Percentiles rank a stretch among this genome's conserved stretches.
Conservation (phyloP, 2,329 filamentous ascomycete species). For the Aspergillus sp. region DNA sequence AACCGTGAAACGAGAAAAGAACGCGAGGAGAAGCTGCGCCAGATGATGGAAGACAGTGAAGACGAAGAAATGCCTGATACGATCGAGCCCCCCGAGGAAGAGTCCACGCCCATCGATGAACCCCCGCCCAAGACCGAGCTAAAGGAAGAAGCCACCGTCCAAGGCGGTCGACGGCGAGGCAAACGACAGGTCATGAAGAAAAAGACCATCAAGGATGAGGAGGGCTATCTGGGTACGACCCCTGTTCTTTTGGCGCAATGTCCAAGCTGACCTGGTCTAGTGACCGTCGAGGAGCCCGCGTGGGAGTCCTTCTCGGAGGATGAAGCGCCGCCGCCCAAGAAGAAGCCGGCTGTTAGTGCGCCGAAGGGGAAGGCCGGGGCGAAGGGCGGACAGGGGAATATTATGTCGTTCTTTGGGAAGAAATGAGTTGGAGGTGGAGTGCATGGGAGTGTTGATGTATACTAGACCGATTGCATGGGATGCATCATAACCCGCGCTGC, state of each 20-base stretch:
- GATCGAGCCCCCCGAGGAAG: constrained; percentile 35
- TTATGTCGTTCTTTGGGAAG: constrained; percentile 91
- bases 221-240: constrained; percentile 79
- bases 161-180: constrained; percentile 69
- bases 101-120: constrained; percentile 36
- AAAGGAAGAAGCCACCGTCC: constrained; percentile 51
- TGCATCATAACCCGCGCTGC: neutral
- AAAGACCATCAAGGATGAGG: constrained; percentile 80
- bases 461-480: too few species aligned
- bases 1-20: constrained; percentile 55
- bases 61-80: constrained; percentile 62
- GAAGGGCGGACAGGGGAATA: constrained; percentile 66
- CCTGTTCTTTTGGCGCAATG: neutral
- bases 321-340: constrained; percentile 57
- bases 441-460: too few species aligned
- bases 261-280: constrained; percentile 46
- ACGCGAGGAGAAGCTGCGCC: constrained; percentile 63
- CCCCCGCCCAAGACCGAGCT: constrained; percentile 47
- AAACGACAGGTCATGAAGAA: constrained; percentile 82
- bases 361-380: constrained; percentile 55
- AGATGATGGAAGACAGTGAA: constrained; percentile 71
- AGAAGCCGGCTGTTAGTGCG: constrained; percentile 44
- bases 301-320: constrained; percentile 97
- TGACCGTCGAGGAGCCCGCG: constrained; percentile 77
- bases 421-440: constrained; percentile 49